Percentiles rank a stretch among this genome's conserved stretches.
Conservation (phyloP, 192 early-diverging fungal species). For the Gigaspora rosea region DNA sequence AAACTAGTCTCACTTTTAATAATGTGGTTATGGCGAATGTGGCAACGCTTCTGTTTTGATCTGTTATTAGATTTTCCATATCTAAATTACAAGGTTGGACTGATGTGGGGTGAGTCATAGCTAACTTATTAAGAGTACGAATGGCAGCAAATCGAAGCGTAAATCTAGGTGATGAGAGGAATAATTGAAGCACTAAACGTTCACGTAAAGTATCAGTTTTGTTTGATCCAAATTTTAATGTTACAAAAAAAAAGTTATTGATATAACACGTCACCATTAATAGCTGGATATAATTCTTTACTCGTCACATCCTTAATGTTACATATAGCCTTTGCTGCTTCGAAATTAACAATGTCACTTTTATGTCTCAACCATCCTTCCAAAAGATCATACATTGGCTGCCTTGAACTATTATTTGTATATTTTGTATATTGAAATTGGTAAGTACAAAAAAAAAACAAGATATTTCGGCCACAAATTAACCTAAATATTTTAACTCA, state of each 20-base stretch:
- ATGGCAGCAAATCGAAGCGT: constrained; percentile 96
- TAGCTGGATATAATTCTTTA: constrained; percentile 91
- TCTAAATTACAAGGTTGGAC: constrained; percentile 96
- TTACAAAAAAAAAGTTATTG: background rate
- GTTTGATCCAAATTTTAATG: background rate
- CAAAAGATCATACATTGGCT: constrained; percentile 80
- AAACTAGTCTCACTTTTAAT: constrained; percentile 62
- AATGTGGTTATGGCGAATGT: constrained; percentile 99
- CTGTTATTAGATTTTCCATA: constrained; percentile 97
- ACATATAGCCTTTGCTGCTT: constrained; percentile 96
- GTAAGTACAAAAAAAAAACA: background rate
- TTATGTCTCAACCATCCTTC: constrained; percentile 92
- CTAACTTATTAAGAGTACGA: constrained; percentile 91
- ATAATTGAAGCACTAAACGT: constrained; percentile 78
- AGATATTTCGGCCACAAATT: background rate
- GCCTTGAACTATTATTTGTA: constrained; percentile 43
- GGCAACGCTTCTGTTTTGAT: constrained; percentile 94
- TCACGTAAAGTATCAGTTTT: background rate
- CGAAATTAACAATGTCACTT: constrained; percentile 97
- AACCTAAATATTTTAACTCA: constrained; percentile 33
- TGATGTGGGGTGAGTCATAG: constrained; percentile 85
- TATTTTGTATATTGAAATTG: constrained; percentile 4
- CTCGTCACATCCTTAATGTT: constrained; percentile 78
- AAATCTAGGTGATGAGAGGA: constrained; percentile 90
- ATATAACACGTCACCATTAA: constrained; percentile 61